Conservation (phyloP, 495 filamentous ascomycete genomes). For the Annulohypoxylon moriforme region DNA sequence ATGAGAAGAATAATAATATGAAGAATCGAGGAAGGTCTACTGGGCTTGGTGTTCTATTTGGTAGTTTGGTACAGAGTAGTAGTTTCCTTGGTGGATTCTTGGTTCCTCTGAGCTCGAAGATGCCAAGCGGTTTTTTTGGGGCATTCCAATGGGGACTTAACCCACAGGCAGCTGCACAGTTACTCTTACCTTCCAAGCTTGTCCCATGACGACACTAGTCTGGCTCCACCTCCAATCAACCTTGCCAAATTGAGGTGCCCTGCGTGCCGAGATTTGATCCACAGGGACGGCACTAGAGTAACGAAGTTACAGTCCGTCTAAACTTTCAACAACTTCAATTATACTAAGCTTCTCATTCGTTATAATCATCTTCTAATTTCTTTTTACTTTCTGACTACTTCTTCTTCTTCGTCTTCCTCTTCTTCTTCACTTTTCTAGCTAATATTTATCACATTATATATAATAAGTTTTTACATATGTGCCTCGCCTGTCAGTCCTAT, state of each 20-base stretch:
- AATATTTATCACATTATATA: background rate
- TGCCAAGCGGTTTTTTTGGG: slow-evolving; percentile 31
- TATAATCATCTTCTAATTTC: background rate
- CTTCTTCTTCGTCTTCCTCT: background rate
- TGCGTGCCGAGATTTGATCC: slow-evolving; percentile 34
- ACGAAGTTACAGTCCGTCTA: slow-evolving; percentile 2
- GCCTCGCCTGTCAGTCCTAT: background rate
- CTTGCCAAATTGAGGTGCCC: slow-evolving; percentile 29
- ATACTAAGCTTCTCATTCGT: slow-evolving; percentile 2
- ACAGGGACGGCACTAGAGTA: slow-evolving; percentile 13
- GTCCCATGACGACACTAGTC: slow-evolving; percentile 45
- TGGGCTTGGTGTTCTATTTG: background rate
- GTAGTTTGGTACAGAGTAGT: too few species aligned
- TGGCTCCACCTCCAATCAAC: slow-evolving; percentile 29
- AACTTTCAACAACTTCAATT: slow-evolving; percentile 8
- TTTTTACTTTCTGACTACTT: background rate
- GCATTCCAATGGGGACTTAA: slow-evolving; percentile 19
- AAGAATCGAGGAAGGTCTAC: background rate
- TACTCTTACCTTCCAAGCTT: slow-evolving; percentile 27
- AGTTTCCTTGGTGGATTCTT: slow-evolving; percentile 7
- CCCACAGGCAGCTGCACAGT: background rate
- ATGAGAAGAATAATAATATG: background rate
- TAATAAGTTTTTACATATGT: background rate
- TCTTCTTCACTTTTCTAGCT: background rate
- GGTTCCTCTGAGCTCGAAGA: slow-evolving; percentile 16